Base-by-base conservation (phyloP, 768 basidiomycete species). In the Lanmaoa rubissima region DNA sequence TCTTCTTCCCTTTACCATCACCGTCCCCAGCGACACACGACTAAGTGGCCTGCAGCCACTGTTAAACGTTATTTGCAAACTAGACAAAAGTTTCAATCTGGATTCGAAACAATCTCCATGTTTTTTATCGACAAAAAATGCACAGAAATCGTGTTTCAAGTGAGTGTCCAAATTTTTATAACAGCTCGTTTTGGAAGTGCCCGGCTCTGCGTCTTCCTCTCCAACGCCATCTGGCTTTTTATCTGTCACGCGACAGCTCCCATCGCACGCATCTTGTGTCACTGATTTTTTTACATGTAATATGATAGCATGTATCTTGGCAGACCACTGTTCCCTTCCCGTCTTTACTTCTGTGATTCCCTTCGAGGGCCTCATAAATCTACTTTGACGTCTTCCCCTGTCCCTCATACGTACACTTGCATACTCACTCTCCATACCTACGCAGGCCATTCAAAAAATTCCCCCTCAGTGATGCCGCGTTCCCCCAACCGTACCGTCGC, bases 401-500 rank as follows among this genome's bases (percentile, higher is more conserved):
- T 55, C 57, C 57, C 38, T 57, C 58, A 54, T 61, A 64, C 61
- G 61, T 63, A 63, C 72, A 53, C 56, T 61, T 26, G 55, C 57
- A 40, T 61, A 58, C 63, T 71, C 57, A 70, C 59, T n/a, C 51
- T 38, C 34, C 28, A 45, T 19, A 43, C 60, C 11, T 36, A 28
- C 65, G 11, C 61, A 79, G 80, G 69, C 71, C 64, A 64, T 65
- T 69, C 73, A 69, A 80, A 75, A 70, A 81, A 77, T 73, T 76
- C 79, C 71, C 75, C 82, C 79, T 72, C 79, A 76, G 60, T 79
- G 77, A 84, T 87, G 85, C 77, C 85, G 79, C 74, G 78, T 83
- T 74, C 84, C 83, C 79, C 82, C 78, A 74, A 82, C 77, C 76
- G 83, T 85, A 86, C 84, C 78, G 75, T 80, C 77, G 82, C 71